Evolutionary conservation across 371 early-diverging fungal species (phyloP).

Genomic region (Scutellospora calospora): DNA sequence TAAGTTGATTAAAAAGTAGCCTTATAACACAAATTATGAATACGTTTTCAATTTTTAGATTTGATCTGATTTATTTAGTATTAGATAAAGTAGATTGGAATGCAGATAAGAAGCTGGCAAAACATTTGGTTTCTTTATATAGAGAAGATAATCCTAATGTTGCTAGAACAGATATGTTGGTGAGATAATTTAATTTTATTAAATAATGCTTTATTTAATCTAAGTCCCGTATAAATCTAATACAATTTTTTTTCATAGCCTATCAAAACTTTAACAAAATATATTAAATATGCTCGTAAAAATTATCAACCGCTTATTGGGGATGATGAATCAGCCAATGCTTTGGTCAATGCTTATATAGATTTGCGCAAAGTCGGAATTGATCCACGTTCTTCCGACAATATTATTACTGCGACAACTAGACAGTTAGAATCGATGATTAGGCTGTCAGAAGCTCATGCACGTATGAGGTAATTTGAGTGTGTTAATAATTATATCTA

Average conservation of each 20-base stretch:
- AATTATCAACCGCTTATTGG: slow-evolving; percentile 74
- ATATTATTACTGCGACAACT: slow-evolving; percentile 96
- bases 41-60: slow-evolving; percentile 56
- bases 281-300: slow-evolving; percentile 91
- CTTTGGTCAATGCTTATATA: slow-evolving; percentile 87
- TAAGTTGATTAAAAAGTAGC: background rate
- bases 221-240: background rate
- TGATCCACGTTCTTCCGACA: slow-evolving; percentile 63
- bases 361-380: slow-evolving; percentile 89
- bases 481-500: background rate
- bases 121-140: slow-evolving; percentile 89
- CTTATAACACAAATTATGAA: background rate
- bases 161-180: slow-evolving; percentile 67
- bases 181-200: slow-evolving; percentile 45
- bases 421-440: slow-evolving; percentile 99
- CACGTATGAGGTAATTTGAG: slow-evolving; percentile 83
- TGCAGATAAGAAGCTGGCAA: slow-evolving; percentile 88
- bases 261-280: slow-evolving; percentile 84
- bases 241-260: slow-evolving; percentile 60
- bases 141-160: slow-evolving; percentile 71
- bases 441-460: slow-evolving; percentile 98
- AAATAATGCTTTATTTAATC: background rate
- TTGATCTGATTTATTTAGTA: slow-evolving; percentile 96
- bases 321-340: slow-evolving; percentile 76
- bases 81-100: slow-evolving; percentile 91